Evolutionary conservation across 257 asterid species (phyloP), one percentile per base, ranked within the genome.

Genomic region (Gentiana straminea): DNA sequence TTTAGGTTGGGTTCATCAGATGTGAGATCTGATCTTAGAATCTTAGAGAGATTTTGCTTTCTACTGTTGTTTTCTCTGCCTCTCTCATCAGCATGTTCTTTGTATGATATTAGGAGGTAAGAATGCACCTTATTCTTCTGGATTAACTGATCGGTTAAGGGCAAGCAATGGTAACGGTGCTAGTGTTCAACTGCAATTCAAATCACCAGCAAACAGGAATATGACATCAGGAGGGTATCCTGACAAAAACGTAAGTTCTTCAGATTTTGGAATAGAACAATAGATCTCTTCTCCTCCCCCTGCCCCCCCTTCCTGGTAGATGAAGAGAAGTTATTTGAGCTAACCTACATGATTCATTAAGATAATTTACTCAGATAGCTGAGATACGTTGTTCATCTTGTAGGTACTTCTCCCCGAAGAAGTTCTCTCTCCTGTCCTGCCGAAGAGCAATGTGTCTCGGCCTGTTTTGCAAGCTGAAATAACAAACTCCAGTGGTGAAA

Each of bases 131-230:
- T 64, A 71, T 59, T 54, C 84, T 35, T 39, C 86, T 62, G 95
- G 81, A 57, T 64, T 81, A 74, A 77, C 79, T 57, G 94, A 75
- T 35, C 86, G 81, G 8, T 49, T 71, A 68, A 81, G 85, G 72
- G 66, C 86, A 43, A 81, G 70, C 63, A 77, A 78, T 60, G 75
- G 69, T 62, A 65, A 78, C 15, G 70, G 79, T 47, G 71, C 89
- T 66, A 84, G 80, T 38, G 75, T 87, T 62, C 86, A 83, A 54
- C 43, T 83, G 81, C 94, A 87, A 62, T 84, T 91, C 52, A 85
- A 82, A 73, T 67, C 92, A 1, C 94, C 94, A 7, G 44, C 83
- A 55, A 83, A 68, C 61, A 81, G 84, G 68, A 81, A 79, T 69
- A 67, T 67, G 54, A 35, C 76, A 44, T 79, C 83, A 33, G 82